A percentile compares a stretch with the other conserved stretches of the same genome.
Evolutionary conservation across 2,329 filamentous ascomycete species (phyloP).

Genomic region (Cadophora sp.): DNA sequence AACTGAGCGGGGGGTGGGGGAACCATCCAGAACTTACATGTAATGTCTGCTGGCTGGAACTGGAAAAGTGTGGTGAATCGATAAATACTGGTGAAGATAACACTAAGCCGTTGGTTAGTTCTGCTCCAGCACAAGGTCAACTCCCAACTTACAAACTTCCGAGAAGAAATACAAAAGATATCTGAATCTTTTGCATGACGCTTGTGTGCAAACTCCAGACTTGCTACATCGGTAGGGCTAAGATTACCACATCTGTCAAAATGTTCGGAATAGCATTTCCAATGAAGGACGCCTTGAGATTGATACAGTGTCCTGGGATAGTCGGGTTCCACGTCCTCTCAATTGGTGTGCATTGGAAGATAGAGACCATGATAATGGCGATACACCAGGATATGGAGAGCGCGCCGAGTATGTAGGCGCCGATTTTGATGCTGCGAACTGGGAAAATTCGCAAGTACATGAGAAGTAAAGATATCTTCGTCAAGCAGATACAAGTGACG

Average conservation of each 20-base stretch:
- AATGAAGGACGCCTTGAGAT: constrained; percentile 50
- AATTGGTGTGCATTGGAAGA: constrained; percentile 52
- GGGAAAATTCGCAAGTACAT: constrained; percentile 48
- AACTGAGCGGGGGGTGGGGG: too few relatives aligned
- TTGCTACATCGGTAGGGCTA: constrained; percentile 44
- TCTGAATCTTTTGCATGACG: constrained; percentile 31
- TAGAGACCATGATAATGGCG: constrained; percentile 44
- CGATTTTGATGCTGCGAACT: constrained; percentile 29
- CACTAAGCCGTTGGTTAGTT: constrained; percentile 2
- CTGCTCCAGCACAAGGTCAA: neutral
- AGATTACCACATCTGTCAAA: constrained; percentile 48
- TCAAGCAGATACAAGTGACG: constrained; percentile 40
- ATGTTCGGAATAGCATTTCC: constrained; percentile 54
- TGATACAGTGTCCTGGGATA: constrained; percentile 49
- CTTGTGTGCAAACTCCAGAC: constrained; percentile 45
- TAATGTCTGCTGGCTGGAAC: constrained; percentile 23
- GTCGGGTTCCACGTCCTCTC: constrained; percentile 46
- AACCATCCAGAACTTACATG: constrained; percentile 18
- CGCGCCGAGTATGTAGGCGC: constrained; percentile 38
- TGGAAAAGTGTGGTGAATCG: constrained; percentile 26
- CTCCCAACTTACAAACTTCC: constrained; percentile 46
- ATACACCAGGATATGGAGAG: constrained; percentile 44
- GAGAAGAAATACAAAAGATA: constrained; percentile 44
- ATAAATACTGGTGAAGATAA: constrained; percentile 25
- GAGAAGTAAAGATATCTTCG: constrained; percentile 46